These are phyloP conservation scores for Hyaloraphidium curvatum DNA, from an alignment of 192 early-diverging fungal genomes.

Conservation along the genomic window DNA sequence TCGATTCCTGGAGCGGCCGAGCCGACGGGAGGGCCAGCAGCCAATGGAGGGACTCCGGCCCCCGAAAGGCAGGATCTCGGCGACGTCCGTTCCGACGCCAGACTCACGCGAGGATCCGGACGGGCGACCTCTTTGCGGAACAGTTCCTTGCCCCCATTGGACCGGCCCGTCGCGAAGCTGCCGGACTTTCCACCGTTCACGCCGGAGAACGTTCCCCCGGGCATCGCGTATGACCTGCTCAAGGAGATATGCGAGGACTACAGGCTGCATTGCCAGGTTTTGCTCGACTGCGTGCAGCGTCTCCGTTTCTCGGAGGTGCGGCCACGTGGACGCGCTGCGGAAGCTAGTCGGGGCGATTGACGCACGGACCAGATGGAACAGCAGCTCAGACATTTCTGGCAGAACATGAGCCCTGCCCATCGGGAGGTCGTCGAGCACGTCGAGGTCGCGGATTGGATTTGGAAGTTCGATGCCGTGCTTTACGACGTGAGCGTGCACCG, in stretches of 20 bases:
- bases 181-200: slow-evolving; percentile 10
- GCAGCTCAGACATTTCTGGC: slow-evolving; percentile 11
- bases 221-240: neutral
- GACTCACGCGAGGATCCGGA: too few species aligned
- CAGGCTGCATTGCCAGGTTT: slow-evolving; percentile 10
- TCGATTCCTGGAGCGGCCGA: too few species aligned
- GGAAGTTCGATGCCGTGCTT: slow-evolving; percentile 27
- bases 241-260: slow-evolving; percentile 8
- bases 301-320: slow-evolving; percentile 14
- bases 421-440: slow-evolving; percentile 8
- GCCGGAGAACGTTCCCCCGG: slow-evolving; percentile 6
- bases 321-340: too few species aligned
- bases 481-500: slow-evolving; percentile 25
- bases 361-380: too few species aligned
- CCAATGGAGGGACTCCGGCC: too few species aligned
- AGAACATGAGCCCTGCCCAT: neutral
- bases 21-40: too few species aligned
- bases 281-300: slow-evolving; percentile 11
- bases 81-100: too few species aligned
- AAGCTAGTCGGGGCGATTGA: too few species aligned
- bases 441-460: slow-evolving; percentile 21
- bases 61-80: too few species aligned
- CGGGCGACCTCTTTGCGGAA: too few species aligned
- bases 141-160: too few species aligned
- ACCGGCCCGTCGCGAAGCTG: too few species aligned